Evolutionary conservation across 225 moss, liverwort and hornwort species (phyloP).

Genomic region (Pseudoscleropodium purum): DNA sequence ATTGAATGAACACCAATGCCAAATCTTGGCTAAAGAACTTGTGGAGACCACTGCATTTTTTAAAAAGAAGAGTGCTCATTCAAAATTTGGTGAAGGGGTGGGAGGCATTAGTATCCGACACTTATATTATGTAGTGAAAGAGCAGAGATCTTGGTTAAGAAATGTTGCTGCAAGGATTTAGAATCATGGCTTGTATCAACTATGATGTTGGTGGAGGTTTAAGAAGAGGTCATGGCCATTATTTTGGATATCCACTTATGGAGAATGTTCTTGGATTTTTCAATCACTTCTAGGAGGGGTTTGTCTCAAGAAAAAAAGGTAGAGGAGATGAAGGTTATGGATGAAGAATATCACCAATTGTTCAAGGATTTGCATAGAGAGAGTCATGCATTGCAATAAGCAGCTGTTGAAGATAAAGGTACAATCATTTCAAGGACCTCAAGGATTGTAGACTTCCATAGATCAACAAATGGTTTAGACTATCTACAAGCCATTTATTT

Average conservation of each 20-base stretch:
- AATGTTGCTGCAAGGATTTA: background rate
- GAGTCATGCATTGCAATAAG: background rate
- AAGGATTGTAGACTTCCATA: background rate
- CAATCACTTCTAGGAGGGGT: background rate
- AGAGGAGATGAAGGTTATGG: background rate
- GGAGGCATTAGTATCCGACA: background rate
- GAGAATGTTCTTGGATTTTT: background rate
- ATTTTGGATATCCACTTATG: background rate
- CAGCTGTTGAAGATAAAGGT: background rate
- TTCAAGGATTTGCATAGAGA: background rate
- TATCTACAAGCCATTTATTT: background rate
- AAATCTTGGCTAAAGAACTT: background rate
- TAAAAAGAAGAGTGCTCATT: background rate
- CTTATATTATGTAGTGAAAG: background rate
- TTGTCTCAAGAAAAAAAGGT: background rate
- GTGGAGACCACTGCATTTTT: background rate
- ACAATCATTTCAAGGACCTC: background rate
- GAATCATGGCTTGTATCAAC: background rate
- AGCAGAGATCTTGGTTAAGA: background rate
- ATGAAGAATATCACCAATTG: background rate
- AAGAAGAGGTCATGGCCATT: background rate
- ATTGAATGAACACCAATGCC: background rate
- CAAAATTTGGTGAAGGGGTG: too few species aligned
- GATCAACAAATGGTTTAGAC: background rate
- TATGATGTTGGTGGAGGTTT: background rate